Evolutionary conservation across 768 basidiomycete genomes (phyloP).

Genomic region (Sporobolomyces pararoseus): DNA sequence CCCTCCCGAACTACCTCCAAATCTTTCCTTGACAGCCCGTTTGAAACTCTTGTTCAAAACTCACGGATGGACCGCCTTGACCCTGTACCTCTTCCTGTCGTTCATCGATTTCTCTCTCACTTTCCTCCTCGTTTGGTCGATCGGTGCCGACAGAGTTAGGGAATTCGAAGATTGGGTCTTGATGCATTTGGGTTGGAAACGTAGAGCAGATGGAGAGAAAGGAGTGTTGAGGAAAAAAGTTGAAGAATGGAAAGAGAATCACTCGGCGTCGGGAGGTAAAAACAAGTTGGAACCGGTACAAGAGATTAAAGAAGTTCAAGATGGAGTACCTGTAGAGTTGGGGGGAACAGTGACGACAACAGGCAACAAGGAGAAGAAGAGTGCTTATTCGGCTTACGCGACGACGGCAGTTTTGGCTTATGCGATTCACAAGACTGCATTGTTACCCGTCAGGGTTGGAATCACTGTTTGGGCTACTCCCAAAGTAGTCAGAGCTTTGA

Average conservation of each 20-base stretch:
- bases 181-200: slow-evolving; percentile 52
- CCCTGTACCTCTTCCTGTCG: slow-evolving; percentile 73
- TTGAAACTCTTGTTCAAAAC: slow-evolving; percentile 55
- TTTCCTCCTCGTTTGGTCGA: slow-evolving; percentile 74
- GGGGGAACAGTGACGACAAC: slow-evolving; percentile 1
- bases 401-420: slow-evolving; percentile 92
- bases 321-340: background rate
- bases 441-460: slow-evolving; percentile 82
- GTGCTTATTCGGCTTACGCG: slow-evolving; percentile 70
- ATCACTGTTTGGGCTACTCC: slow-evolving; percentile 59
- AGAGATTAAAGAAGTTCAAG: background rate
- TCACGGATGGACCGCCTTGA: slow-evolving; percentile 94
- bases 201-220: slow-evolving; percentile 11
- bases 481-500: slow-evolving; percentile 33
- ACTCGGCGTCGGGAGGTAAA: slow-evolving; percentile 11
- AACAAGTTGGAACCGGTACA: background rate
- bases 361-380: slow-evolving; percentile 31
- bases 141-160: slow-evolving; percentile 87
- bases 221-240: slow-evolving; percentile 29
- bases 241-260: slow-evolving; percentile 29
- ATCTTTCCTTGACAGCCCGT: slow-evolving; percentile 22
- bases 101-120: slow-evolving; percentile 77
- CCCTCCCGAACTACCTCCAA: background rate
- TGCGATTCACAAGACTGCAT: slow-evolving; percentile 89
- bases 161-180: slow-evolving; percentile 55